Base-by-base conservation (phyloP, 352 stramenopile genomes). In the Pythium diclinum region DNA sequence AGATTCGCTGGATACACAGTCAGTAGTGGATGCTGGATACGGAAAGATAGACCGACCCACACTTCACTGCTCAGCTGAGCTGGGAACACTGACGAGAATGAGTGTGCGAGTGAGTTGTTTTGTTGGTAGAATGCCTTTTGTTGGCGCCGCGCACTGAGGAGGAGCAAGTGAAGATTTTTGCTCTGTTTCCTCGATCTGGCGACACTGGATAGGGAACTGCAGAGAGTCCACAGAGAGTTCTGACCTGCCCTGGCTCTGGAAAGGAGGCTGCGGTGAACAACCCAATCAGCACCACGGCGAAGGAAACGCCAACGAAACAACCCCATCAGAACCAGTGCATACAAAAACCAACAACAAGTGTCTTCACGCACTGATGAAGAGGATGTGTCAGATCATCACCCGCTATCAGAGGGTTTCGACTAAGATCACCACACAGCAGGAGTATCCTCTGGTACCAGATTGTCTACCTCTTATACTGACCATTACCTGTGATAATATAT, bases 251-350 rank as follows among this genome's bases (percentile, higher is more conserved):
- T 56, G 49, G 49, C 49, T 56, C 9, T 56, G 49, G 13, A 19
- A 40, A n/a, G 49, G 49, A 40, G 40, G 49, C 49, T 21, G 3
- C 14, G 8, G 25, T 40, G 49, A 38, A 32, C 23, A 23, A 40
- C 13, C 25, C 49, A 34, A 40, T 40, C 49, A 56, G 32, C 17
- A 25, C 14, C 14, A 40, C 17, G 11, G 40, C 13, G 30, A n/a
- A 17, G 33, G 42, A 47, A 34, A 53, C 33, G 38, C 56, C 56
- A 53, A 61, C 56, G 14, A 52, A 61, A 48, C 51, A 57, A 57
- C 51, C 28, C 13, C 14, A n/a, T 57, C 51, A 56, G 49, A 59
- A 59, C 21, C 17, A 25, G 7, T 13, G n/a, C 55, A 49, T 61
- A 61, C 56, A 61, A 61, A 52, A 33, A 21, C n/a, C 21, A 40